phyloP scores from a whole-genome alignment of 345 rosid genomes.

The Balakata baccata region DNA sequence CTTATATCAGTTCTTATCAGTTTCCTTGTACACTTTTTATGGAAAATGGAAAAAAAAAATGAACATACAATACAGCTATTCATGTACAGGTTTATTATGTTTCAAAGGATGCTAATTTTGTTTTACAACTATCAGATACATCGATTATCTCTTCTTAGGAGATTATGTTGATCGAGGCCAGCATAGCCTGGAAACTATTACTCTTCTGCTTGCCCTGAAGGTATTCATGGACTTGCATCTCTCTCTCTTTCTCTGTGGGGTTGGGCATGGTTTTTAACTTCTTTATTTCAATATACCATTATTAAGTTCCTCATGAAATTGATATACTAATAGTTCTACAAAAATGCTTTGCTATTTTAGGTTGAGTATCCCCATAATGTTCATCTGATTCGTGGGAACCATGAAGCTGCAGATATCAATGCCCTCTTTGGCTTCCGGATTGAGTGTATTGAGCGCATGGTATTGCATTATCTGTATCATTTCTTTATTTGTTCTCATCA shows the following conservation, averaged over 20 bases:
- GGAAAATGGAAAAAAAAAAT: background rate
- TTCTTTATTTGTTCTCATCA: slow-evolving; percentile 19
- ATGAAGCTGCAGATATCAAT: slow-evolving; percentile 99
- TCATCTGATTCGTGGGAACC: slow-evolving; percentile 95
- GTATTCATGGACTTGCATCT: slow-evolving; percentile 33
- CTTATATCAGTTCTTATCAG: too few species aligned
- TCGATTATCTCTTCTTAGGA: slow-evolving; percentile 97
- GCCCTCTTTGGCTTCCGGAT: slow-evolving; percentile 98
- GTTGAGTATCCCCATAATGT: slow-evolving; percentile 86
- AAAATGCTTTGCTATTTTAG: slow-evolving; percentile 37
- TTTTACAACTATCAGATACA: slow-evolving; percentile 61
- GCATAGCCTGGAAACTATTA: slow-evolving; percentile 94
- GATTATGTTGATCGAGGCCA: slow-evolving; percentile 99
- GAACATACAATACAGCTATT: background rate
- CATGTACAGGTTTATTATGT: background rate
- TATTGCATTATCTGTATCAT: slow-evolving; percentile 33
- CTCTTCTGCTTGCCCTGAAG: slow-evolving; percentile 94
- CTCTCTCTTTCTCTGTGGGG: slow-evolving; percentile 3
- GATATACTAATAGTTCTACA: too few species aligned
- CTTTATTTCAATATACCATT: background rate
- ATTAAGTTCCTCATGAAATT: background rate
- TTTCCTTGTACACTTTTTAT: background rate
- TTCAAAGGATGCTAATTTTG: slow-evolving; percentile 20
- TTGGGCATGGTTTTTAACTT: background rate
- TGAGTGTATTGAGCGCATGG: slow-evolving; percentile 99